Evolutionary conservation across 106 monocot species (phyloP).

Genomic region (Chionographis japonica): DNA sequence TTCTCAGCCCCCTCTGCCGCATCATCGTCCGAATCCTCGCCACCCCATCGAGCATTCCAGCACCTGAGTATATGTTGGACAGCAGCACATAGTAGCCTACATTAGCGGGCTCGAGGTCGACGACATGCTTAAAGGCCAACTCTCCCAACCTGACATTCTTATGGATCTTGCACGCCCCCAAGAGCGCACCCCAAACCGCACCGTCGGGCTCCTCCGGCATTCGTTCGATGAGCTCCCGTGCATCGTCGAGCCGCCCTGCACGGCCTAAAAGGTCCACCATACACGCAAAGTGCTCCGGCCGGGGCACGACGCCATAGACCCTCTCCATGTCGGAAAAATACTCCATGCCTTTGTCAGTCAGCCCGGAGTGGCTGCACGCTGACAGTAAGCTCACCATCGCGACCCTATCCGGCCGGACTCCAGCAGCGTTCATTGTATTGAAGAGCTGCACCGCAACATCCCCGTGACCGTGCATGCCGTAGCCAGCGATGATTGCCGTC

Average conservation of each 20-base stretch:
- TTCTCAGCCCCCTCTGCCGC: conserved; percentile 52
- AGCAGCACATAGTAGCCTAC: conserved; percentile 78
- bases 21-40: conserved; percentile 47
- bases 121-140: conserved; percentile 41
- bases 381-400: conserved; percentile 63
- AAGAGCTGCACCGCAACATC: conserved; percentile 38
- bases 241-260: conserved; percentile 49
- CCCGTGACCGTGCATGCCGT: conserved; percentile 63
- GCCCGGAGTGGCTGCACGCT: conserved; percentile 72
- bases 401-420: conserved; percentile 54
- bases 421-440: conserved; percentile 34
- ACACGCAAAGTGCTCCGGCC: conserved; percentile 67
- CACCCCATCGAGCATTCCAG: conserved; percentile 41
- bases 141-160: conserved; percentile 49
- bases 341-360: conserved; percentile 40
- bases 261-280: conserved; percentile 80
- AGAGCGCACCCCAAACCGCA: conserved; percentile 72
- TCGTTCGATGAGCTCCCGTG: conserved; percentile 38
- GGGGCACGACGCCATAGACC: conserved; percentile 21
- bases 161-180: conserved; percentile 83
- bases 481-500: conserved; percentile 64
- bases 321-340: conserved; percentile 48
- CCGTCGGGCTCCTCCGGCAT: conserved; percentile 66
- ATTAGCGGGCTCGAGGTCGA: conserved; percentile 57
- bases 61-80: conserved; percentile 61